Conservation (phyloP, 805 yeast species). For the Komagataella phaffii region DNA sequence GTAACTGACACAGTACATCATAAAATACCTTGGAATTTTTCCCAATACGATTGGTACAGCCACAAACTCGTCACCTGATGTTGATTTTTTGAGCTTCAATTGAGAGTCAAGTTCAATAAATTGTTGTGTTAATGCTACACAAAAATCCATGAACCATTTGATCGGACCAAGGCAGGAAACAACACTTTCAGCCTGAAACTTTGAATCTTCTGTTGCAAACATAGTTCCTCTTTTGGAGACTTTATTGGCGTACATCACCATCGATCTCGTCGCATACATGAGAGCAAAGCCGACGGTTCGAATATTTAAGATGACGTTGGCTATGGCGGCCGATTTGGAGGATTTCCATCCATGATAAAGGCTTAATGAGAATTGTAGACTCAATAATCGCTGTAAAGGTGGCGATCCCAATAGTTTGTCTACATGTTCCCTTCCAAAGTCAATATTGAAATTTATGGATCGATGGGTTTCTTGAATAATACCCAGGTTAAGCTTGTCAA, state of each 20-base stretch:
- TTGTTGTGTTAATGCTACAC: constrained; percentile 65
- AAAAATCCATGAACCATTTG: constrained; percentile 76
- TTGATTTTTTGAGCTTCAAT: background rate
- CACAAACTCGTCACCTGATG: constrained; percentile 20
- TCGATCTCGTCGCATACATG: constrained; percentile 44
- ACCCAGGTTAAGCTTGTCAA: constrained; percentile 23
- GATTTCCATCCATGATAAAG: constrained; percentile 23
- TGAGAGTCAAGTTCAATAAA: constrained; percentile 27
- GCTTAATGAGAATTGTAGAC: constrained; percentile 59
- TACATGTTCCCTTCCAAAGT: constrained; percentile 57
- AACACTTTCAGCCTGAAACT: constrained; percentile 47
- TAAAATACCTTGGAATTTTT: constrained; percentile 56
- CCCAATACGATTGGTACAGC: constrained; percentile 49
- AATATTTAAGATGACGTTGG: constrained; percentile 53
- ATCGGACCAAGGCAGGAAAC: constrained; percentile 62
- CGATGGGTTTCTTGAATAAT: constrained; percentile 56
- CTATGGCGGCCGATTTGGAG: constrained; percentile 30
- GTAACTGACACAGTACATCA: constrained; percentile 54
- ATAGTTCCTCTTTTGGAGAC: constrained; percentile 42
- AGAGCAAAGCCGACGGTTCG: constrained; percentile 61
- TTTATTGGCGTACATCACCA: constrained; percentile 49
- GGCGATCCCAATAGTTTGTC: constrained; percentile 68
- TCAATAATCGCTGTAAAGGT: constrained; percentile 59
- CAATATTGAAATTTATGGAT: constrained; percentile 62
- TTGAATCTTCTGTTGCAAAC: constrained; percentile 26